Evolutionary conservation across 495 filamentous ascomycete species (phyloP).

Genomic region (Ramalina peruviana): DNA sequence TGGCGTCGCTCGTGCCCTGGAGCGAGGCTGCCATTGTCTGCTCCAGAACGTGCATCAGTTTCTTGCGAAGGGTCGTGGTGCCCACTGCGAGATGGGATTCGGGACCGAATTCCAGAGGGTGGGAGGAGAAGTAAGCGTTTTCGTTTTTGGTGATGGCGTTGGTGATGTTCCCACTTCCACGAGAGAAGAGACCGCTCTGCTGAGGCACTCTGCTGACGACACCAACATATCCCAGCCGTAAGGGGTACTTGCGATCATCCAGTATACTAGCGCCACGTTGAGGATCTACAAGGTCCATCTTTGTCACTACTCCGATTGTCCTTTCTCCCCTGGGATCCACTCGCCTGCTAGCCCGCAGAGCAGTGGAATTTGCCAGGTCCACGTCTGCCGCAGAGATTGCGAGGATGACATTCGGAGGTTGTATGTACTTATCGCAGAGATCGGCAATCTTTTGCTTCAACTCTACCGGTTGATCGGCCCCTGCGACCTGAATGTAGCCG

Average conservation of each 20-base stretch:
- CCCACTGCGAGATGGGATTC: conserved; percentile 61
- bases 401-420: conserved; percentile 87
- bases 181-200: conserved; percentile 61
- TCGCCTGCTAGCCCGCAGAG: conserved; percentile 73
- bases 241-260: conserved; percentile 79
- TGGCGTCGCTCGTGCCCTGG: conserved; percentile 74
- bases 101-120: conserved; percentile 66
- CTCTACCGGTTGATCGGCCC: conserved; percentile 77
- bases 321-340: conserved; percentile 91
- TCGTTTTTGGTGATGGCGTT: conserved; percentile 79
- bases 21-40: conserved; percentile 91
- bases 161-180: conserved; percentile 70
- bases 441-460: conserved; percentile 92
- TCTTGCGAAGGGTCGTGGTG: conserved; percentile 76
- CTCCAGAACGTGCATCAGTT: conserved; percentile 92
- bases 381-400: conserved; percentile 97
- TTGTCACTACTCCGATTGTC: conserved; percentile 95
- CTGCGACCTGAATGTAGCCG: conserved; percentile 91
- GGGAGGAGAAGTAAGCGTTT: conserved; percentile 69
- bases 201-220: conserved; percentile 75
- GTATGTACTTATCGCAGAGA: conserved; percentile 96
- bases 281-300: conserved; percentile 95
- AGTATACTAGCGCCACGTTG: conserved; percentile 64
- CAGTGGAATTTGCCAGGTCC: conserved; percentile 91
- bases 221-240: conserved; percentile 92